These are phyloP conservation scores for Solanum piurae DNA, from an alignment of 257 asterid genomes.

Conservation along the genomic window DNA sequence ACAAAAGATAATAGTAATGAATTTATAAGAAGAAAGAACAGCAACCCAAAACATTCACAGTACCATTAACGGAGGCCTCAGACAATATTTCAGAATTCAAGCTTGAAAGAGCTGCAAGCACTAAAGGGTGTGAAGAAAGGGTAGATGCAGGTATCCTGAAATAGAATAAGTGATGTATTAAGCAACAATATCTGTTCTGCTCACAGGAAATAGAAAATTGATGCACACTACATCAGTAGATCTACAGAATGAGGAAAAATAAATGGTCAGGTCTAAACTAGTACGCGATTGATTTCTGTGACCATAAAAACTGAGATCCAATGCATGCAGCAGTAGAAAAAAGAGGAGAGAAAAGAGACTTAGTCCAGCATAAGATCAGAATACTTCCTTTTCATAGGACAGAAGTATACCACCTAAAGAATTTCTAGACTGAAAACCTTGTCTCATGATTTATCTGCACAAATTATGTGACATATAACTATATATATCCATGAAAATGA, in stretches of 20 bases:
- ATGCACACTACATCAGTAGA: neutral
- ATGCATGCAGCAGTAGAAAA: neutral
- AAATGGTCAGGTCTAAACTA: neutral
- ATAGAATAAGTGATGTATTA: slow-evolving; percentile 5
- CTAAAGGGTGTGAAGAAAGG: slow-evolving; percentile 87
- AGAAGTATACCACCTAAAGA: neutral
- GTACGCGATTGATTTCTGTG: neutral
- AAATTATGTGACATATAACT: neutral
- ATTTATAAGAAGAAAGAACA: slow-evolving; percentile 1
- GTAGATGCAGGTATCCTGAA: slow-evolving; percentile 87
- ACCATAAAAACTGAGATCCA: neutral
- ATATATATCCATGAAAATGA: neutral
- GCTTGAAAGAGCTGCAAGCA: slow-evolving; percentile 84
- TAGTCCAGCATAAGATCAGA: neutral
- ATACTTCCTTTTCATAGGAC: neutral
- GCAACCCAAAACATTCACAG: slow-evolving; percentile 11
- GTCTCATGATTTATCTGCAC: neutral
- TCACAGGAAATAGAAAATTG: neutral
- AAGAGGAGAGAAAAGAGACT: neutral
- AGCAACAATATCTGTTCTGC: neutral
- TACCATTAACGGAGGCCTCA: slow-evolving; percentile 96
- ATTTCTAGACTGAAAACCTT: neutral
- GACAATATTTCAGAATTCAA: slow-evolving; percentile 67
- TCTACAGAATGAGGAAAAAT: neutral
- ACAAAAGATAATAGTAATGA: neutral